These are phyloP conservation scores for Cerrena zonata DNA, from an alignment of 1,284 basidiomycete species.

Conservation along the genomic window DNA sequence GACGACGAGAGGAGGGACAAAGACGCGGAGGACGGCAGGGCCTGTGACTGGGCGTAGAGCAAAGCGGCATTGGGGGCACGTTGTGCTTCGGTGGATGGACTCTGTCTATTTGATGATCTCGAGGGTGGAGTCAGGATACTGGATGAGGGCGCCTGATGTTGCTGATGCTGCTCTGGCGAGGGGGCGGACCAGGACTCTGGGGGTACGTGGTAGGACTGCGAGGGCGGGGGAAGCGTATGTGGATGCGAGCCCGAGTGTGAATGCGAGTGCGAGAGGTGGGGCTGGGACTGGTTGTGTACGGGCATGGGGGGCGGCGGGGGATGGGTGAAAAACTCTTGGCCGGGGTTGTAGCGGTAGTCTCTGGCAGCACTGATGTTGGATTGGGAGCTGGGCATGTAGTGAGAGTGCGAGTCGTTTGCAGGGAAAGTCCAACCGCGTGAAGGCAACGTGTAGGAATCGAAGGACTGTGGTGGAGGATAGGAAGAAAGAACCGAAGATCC, in stretches of 20 bases:
- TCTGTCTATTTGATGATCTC: neutral
- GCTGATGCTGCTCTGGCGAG: neutral
- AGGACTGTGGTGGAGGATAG: conserved; percentile 19
- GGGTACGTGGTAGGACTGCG: conserved; percentile 1
- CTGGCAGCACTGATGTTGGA: neutral
- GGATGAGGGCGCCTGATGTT: neutral
- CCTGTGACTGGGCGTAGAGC: conserved; percentile 42
- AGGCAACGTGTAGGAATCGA: conserved; percentile 20
- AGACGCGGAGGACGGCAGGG: conserved; percentile 15
- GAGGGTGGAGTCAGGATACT: neutral
- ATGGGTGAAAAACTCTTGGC: neutral
- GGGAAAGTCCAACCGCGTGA: conserved; percentile 13
- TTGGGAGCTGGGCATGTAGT: conserved; percentile 1
- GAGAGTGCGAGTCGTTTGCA: neutral
- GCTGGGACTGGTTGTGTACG: conserved; percentile 3
- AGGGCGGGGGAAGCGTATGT: neutral
- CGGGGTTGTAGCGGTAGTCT: conserved; percentile 1
- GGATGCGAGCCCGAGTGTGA: neutral
- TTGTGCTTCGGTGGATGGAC: conserved; percentile 1
- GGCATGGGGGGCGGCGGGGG: neutral
- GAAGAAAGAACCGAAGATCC: conserved; percentile 19
- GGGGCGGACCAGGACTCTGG: conserved; percentile 5
- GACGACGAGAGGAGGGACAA: conserved; percentile 10
- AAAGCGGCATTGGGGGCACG: conserved; percentile 37
- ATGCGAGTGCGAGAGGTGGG: neutral